phyloP scores from a whole-genome alignment of 192 early-diverging fungal genomes.

The Jimgerdemannia lactiflua region DNA sequence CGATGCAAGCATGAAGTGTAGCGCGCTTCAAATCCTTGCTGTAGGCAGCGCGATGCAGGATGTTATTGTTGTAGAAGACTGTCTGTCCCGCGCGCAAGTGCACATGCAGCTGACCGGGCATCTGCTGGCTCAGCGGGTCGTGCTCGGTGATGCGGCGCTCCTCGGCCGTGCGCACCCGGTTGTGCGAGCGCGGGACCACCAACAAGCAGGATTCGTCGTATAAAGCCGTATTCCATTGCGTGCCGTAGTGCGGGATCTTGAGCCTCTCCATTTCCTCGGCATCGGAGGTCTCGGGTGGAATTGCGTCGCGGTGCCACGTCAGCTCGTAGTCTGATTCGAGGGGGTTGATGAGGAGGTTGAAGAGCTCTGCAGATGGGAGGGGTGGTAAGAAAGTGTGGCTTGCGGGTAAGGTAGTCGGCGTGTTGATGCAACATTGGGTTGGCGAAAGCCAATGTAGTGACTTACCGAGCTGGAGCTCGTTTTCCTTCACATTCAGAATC shows the following conservation, averaged over 20 bases:
- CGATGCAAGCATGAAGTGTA: constrained; percentile 46
- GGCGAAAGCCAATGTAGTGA: background rate
- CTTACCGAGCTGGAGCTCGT: constrained; percentile 38
- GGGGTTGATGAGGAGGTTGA: constrained; percentile 48
- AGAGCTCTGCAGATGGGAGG: constrained; percentile 31
- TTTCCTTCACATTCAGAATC: constrained; percentile 23
- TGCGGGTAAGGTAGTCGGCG: background rate
- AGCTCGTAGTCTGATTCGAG: constrained; percentile 40
- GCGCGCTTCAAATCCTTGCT: constrained; percentile 30
- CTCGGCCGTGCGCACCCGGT: constrained; percentile 34
- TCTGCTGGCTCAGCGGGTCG: constrained; percentile 36
- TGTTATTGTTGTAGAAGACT: constrained; percentile 53
- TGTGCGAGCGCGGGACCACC: constrained; percentile 42
- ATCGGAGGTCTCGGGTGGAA: constrained; percentile 28
- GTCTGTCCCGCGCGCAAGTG: constrained; percentile 43
- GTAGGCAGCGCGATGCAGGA: constrained; percentile 46
- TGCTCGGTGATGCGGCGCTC: constrained; percentile 42
- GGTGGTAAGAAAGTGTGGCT: background rate
- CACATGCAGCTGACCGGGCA: constrained; percentile 39
- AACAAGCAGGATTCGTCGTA: constrained; percentile 46
- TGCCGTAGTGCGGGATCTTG: constrained; percentile 45
- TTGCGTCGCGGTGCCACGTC: constrained; percentile 44
- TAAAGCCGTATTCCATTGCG: constrained; percentile 52
- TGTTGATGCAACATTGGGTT: background rate
- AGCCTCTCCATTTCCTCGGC: constrained; percentile 35